Evolutionary conservation across 345 rosid species (phyloP).

Genomic region (Eucalyptus brandiana): DNA sequence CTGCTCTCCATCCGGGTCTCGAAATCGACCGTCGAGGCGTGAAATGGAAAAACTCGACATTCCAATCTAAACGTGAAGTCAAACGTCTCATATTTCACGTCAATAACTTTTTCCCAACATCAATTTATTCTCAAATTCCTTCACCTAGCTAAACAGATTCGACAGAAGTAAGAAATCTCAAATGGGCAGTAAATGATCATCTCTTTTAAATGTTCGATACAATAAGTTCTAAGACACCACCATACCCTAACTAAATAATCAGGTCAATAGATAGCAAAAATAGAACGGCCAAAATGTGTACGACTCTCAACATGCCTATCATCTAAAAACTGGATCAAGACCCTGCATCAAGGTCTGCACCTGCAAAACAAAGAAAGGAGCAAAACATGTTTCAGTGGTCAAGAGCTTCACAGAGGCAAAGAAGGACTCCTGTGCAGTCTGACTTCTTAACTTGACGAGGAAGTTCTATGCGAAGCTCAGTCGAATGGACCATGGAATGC

Average conservation of each 20-base stretch:
- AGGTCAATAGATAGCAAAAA: not conserved
- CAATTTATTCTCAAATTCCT: not conserved
- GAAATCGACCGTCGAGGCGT: not conserved
- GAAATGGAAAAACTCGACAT: not conserved
- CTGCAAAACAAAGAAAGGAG: not conserved
- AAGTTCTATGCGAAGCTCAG: not conserved
- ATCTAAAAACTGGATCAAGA: not conserved
- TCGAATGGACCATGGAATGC: not conserved
- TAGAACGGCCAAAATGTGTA: not conserved
- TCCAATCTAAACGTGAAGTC: not conserved
- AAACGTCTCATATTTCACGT: not conserved
- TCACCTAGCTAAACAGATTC: not conserved
- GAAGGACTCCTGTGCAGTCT: not conserved
- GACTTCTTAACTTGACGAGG: not conserved
- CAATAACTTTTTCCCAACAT: not conserved
- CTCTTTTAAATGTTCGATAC: not conserved
- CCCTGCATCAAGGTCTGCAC: too few relatives aligned
- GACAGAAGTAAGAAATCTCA: not conserved
- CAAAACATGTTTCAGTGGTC: not conserved
- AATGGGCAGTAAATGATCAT: not conserved
- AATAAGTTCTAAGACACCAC: not conserved
- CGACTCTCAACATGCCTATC: not conserved
- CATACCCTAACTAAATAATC: not conserved
- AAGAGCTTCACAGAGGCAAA: not conserved
- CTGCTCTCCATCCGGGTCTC: not conserved